A percentile compares a stretch with the other conserved stretches of the same genome.
These are phyloP conservation scores for Sarocladiaceae sp. DNA, from an alignment of 2,329 filamentous ascomycete species.

Conservation along the genomic window DNA sequence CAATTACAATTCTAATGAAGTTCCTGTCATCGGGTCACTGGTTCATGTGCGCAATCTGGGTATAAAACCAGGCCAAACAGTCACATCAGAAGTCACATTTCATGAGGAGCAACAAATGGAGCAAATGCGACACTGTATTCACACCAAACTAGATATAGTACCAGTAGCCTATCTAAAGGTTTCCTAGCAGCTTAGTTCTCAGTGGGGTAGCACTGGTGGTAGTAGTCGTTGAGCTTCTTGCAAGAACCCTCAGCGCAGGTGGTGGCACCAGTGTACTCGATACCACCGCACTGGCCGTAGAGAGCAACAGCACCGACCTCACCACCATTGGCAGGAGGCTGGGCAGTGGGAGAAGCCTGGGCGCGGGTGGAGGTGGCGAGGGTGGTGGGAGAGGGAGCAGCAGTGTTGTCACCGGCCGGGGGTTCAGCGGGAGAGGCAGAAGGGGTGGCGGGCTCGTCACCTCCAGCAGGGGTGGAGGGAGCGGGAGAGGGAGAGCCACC, in stretches of 20 bases:
- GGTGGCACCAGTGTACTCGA: conserved; percentile 18
- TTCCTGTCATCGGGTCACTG: too few species aligned
- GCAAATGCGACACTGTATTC: too few species aligned
- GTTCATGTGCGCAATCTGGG: too few species aligned
- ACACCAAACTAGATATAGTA: too few species aligned
- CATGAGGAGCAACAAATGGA: too few species aligned
- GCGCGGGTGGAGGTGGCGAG: conserved; percentile 5
- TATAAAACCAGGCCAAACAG: too few species aligned
- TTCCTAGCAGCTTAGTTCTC: neutral
- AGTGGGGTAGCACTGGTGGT: conserved; percentile 19
- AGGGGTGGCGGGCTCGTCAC: conserved; percentile 8
- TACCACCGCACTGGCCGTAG: conserved; percentile 20
- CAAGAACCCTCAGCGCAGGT: conserved; percentile 20
- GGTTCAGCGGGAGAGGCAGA: neutral
- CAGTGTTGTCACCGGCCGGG: conserved; percentile 6
- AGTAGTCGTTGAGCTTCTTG: conserved; percentile 20
- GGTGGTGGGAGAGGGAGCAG: neutral
- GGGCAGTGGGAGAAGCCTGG: neutral
- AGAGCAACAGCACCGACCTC: neutral
- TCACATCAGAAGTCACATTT: too few species aligned
- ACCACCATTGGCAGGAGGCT: neutral
- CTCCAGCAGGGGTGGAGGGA: conserved; percentile 2
- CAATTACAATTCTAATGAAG: too few species aligned
- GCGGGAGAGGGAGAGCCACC: conserved; percentile 8
- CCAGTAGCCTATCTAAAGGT: too few species aligned